Base-by-base conservation (phyloP, 768 basidiomycete genomes). In the Trametes villosa region DNA sequence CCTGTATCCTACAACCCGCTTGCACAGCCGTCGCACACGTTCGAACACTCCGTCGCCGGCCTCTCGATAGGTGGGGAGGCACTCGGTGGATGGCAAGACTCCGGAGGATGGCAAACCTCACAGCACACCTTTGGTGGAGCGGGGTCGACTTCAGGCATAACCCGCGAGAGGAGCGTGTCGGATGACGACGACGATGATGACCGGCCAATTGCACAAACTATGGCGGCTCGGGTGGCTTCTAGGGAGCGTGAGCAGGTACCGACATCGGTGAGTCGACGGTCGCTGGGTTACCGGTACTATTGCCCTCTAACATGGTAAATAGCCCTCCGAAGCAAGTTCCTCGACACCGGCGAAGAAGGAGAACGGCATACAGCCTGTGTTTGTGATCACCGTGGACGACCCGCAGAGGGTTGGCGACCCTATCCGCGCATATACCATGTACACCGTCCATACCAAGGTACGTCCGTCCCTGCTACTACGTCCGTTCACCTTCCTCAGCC, bases 341-440 rank as follows among this genome's bases (percentile, higher is more conserved):
- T 49, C 62, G 3, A 15, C 48, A 7, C 53, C 66, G 7, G 38
- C 64, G 24, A 71, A 68, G 42, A 72, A 62, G 42, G 70, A 85
- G 51, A 81, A 79, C 55, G 79, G 79, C 1, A 67, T 88, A 36
- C 84, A 82, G 57, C 90, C 92, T 22, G 78, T 90, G 26, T 98
- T 97, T 71, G 73, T 83, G 9, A 93, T 99, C 64, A 85, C 90
- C 0, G 94, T 99, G n/a, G 92, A 94, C 53, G 97, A 99, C 74
- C 97, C 97, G 6, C 95, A 98, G 66, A 93, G 91, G 67, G 91
- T 98, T 44, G 97, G 97, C n/a, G 94, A 96, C 69, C 92, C 95
- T 1, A 92, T 98, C 48, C 88, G 92, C 58, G 86, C 88, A 17
- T 97, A 94, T 71, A 97, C 92, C 12, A 94, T 98, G 78, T 99